A percentile compares a stretch with the other conserved stretches of the same genome.
phyloP scores from a whole-genome alignment of 345 rosid species.

The Dovyalis caffra region DNA sequence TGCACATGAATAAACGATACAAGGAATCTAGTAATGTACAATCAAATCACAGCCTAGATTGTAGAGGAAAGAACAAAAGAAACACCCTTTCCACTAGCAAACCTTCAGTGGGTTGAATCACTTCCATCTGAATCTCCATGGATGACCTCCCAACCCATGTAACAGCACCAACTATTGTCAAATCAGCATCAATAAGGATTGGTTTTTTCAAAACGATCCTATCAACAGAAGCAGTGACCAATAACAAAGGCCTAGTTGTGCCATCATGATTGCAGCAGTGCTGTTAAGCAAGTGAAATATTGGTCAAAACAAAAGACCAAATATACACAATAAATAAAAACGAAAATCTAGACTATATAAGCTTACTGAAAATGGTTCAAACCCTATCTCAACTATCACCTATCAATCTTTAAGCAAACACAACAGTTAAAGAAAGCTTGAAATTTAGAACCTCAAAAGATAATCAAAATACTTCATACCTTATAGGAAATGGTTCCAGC shows the following conservation, averaged over 20 bases:
- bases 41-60: not conserved
- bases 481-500: conserved; percentile 84
- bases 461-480: conserved; percentile 32
- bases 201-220: conserved; percentile 68
- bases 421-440: too few relatives aligned
- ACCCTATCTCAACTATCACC: not conserved
- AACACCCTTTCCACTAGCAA: not conserved
- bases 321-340: not conserved
- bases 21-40: not conserved
- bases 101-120: conserved; percentile 60
- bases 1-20: not conserved
- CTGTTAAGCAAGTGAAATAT: conserved; percentile 31
- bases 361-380: not conserved
- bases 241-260: conserved; percentile 51
- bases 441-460: too few relatives aligned
- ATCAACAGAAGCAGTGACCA: conserved; percentile 95
- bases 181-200: conserved; percentile 52
- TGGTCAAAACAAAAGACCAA: not conserved
- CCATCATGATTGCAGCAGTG: conserved; percentile 65
- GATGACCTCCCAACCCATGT: conserved; percentile 91
- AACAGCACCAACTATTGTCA: conserved; percentile 68
- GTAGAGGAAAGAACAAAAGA: not conserved
- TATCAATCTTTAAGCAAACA: not conserved
- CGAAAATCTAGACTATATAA: not conserved
- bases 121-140: conserved; percentile 85